A percentile compares a stretch with the other conserved stretches of the same genome.
These are phyloP conservation scores for Tilletia setariae DNA, from an alignment of 1,284 basidiomycete species.

Conservation along the genomic window DNA sequence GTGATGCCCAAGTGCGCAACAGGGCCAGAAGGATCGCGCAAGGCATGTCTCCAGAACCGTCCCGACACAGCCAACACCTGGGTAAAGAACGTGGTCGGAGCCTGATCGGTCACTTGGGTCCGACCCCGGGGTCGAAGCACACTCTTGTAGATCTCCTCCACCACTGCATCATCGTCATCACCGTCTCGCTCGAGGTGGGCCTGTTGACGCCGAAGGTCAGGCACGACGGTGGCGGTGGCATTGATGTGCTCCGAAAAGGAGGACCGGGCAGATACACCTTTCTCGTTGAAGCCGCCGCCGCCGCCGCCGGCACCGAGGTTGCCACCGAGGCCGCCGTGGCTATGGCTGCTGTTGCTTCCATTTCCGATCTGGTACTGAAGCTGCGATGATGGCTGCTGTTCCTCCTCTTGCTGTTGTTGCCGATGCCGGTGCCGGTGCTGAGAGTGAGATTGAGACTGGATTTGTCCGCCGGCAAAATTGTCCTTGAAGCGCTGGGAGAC, in stretches of 20 bases:
- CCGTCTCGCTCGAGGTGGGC: too few relatives aligned
- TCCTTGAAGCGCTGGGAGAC: conserved; percentile 23
- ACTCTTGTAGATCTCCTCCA: background rate
- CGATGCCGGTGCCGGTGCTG: too few relatives aligned
- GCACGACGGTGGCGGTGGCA: background rate
- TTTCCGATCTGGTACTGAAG: background rate
- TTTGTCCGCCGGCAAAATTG: too few relatives aligned
- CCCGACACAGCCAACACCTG: conserved; percentile 30
- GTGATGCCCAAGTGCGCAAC: conserved; percentile 34
- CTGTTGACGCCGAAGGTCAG: too few relatives aligned
- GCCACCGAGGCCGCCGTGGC: background rate
- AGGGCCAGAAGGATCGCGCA: conserved; percentile 32
- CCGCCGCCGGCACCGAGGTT: too few relatives aligned
- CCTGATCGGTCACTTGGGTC: conserved; percentile 18
- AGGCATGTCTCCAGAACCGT: conserved; percentile 32
- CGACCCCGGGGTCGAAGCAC: background rate
- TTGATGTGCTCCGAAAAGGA: background rate
- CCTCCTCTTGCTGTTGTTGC: background rate
- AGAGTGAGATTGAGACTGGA: too few relatives aligned
- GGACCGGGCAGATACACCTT: background rate
- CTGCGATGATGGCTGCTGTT: background rate
- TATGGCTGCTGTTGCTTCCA: background rate
- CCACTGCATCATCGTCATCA: background rate
- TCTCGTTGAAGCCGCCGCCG: too few relatives aligned
- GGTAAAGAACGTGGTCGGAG: conserved; percentile 37